Conservation (phyloP, 75 land plant species). For the Cryptomeria japonica region DNA sequence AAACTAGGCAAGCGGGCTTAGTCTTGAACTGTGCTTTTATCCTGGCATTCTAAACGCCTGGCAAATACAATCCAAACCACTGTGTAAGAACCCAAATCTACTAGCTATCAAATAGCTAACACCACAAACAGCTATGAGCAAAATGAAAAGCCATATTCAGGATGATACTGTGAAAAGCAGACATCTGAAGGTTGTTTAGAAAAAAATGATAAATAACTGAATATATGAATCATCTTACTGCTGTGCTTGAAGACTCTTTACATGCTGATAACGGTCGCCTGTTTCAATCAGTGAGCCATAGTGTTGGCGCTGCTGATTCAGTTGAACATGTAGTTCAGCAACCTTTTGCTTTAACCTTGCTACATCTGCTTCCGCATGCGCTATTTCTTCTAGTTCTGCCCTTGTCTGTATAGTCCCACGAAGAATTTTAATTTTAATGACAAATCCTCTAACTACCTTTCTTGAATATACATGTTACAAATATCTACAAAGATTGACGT, state of each 20-base stretch:
- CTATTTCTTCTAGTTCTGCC: conserved; percentile 98
- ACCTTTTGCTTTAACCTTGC: conserved; percentile 97
- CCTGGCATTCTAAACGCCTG: too few relatives aligned
- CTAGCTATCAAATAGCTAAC: not conserved
- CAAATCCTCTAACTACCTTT: not conserved
- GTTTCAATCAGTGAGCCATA: conserved; percentile 69
- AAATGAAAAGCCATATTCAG: not conserved
- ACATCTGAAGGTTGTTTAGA: not conserved
- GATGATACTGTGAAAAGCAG: not conserved
- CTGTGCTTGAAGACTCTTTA: conserved; percentile 68
- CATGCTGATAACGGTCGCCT: conserved; percentile 68
- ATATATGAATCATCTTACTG: conserved; percentile 48
- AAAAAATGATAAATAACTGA: conserved; percentile 3
- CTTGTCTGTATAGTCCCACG: conserved; percentile 64
- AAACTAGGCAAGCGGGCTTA: not conserved
- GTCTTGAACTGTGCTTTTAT: not conserved
- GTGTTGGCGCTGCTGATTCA: conserved; percentile 91
- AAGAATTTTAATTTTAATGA: not conserved
- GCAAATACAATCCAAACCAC: not conserved
- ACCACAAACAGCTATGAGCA: not conserved
- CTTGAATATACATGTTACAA: not conserved
- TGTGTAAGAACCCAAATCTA: not conserved
- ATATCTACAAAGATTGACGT: not conserved
- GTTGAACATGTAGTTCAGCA: conserved; percentile 89
- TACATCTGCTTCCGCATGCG: conserved; percentile 98